Percentiles rank a stretch among this genome's conserved stretches.
Conservation (phyloP, 345 rosid species). For the Clausena lansium region DNA sequence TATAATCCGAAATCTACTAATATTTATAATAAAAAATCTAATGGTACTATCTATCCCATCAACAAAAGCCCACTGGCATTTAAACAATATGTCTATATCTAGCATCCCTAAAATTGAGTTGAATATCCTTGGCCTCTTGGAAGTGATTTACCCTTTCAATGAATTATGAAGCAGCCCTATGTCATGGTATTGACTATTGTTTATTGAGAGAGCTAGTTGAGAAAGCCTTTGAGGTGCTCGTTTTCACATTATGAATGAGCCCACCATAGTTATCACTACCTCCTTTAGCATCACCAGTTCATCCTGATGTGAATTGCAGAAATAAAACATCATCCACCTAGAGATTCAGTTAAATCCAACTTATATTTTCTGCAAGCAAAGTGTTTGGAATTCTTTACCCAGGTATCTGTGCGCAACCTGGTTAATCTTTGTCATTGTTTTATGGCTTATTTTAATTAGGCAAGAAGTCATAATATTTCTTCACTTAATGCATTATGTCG, state of each 20-base stretch:
- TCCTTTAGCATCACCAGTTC: constrained; percentile 80
- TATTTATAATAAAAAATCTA: too few species aligned
- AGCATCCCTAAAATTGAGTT: too few species aligned
- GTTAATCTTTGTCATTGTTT: too few species aligned
- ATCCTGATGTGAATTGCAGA: constrained; percentile 69
- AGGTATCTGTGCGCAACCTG: constrained; percentile 67
- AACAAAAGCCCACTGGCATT: too few species aligned
- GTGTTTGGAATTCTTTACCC: constrained; percentile 42
- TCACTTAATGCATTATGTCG: too few species aligned
- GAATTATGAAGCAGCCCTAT: constrained; percentile 34
- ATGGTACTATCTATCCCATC: too few species aligned
- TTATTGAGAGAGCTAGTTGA: constrained; percentile 47
- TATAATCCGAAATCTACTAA: too few species aligned
- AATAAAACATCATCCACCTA: constrained; percentile 47
- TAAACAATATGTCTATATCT: too few species aligned
- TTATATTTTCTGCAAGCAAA: constrained; percentile 9
- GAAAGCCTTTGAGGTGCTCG: constrained; percentile 56
- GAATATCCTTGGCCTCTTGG: too few species aligned
- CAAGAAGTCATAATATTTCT: too few species aligned
- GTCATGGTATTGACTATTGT: constrained; percentile 59
- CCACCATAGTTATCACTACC: constrained; percentile 66
- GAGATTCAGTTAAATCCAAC: constrained; percentile 26
- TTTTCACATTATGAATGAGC: constrained; percentile 60
- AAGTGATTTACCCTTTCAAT: too few species aligned
- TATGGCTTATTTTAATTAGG: too few species aligned